Percentiles rank a stretch among this genome's conserved stretches.
phyloP scores from a whole-genome alignment of 495 filamentous ascomycete genomes.

The Hypoxylon fragiforme region DNA sequence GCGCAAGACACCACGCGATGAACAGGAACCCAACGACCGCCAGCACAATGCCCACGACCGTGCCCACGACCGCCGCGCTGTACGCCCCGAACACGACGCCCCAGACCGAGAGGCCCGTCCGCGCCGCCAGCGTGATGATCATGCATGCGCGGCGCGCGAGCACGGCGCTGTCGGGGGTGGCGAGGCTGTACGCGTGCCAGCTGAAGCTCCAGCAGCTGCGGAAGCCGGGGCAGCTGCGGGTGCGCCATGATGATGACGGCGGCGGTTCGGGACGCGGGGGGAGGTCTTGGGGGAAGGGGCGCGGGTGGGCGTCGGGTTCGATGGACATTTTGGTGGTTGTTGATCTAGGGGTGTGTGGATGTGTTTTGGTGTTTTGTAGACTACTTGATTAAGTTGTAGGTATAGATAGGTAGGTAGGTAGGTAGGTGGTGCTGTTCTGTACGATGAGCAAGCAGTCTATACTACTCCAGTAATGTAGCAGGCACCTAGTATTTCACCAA shows the following conservation, averaged over 20 bases:
- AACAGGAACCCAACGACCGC: slow-evolving; percentile 25
- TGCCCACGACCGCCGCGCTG: slow-evolving; percentile 5
- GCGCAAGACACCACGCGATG: slow-evolving; percentile 27
- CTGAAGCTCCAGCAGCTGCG: slow-evolving; percentile 23
- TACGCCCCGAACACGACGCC: slow-evolving; percentile 12
- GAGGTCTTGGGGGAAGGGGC: slow-evolving; percentile 13
- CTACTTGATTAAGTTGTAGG: no score
- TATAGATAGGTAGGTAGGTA: no score
- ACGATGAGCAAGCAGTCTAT: no score
- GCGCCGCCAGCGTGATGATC: slow-evolving; percentile 14
- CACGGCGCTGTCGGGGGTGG: slow-evolving; percentile 1
- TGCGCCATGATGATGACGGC: slow-evolving; percentile 16
- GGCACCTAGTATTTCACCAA: no score
- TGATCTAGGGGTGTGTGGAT: not conserved
- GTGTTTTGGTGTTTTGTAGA: no score
- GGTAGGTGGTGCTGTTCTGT: no score
- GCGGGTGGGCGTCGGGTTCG: not conserved
- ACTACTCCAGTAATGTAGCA: no score
- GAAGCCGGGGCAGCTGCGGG: slow-evolving; percentile 21
- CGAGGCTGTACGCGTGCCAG: slow-evolving; percentile 26
- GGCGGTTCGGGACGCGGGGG: slow-evolving; percentile 15
- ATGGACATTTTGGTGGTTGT: not conserved
- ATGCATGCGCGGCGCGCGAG: slow-evolving; percentile 22
- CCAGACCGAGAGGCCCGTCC: slow-evolving; percentile 15
- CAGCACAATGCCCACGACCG: slow-evolving; percentile 17